phyloP scores from a whole-genome alignment of 768 basidiomycete genomes.

The Auricularia cornea region DNA sequence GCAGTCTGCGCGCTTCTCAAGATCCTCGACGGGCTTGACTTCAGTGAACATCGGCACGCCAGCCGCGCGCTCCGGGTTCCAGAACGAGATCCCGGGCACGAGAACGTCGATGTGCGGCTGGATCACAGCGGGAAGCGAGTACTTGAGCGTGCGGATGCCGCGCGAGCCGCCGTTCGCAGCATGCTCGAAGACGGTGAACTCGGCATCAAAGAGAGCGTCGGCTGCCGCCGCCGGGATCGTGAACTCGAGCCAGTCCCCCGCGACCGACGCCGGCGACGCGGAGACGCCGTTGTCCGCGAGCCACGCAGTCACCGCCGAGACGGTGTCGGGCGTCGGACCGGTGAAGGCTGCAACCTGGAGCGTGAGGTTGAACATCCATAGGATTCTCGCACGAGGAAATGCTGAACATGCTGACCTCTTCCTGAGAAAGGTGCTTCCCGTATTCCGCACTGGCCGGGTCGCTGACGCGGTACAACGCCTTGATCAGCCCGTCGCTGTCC shows the following conservation, averaged over 20 bases:
- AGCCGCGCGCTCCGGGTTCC: no score
- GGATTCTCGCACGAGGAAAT: not conserved
- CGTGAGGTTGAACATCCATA: not conserved
- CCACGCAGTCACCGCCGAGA: slow-evolving; percentile 18
- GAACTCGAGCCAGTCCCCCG: slow-evolving; percentile 24
- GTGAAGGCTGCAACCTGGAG: slow-evolving; percentile 20
- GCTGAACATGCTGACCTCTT: not conserved
- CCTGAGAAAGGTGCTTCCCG: not conserved
- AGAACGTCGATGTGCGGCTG: no score
- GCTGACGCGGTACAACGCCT: not conserved
- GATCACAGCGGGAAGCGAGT: slow-evolving; percentile 15
- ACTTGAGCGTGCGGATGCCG: slow-evolving; percentile 17
- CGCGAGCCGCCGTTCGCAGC: slow-evolving; percentile 12
- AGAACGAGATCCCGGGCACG: no score
- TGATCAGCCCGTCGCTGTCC: not conserved
- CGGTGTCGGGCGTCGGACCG: slow-evolving; percentile 16
- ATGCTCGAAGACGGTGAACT: slow-evolving; percentile 19
- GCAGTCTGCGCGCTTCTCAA: no score
- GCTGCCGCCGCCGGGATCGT: slow-evolving; percentile 19
- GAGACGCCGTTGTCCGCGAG: slow-evolving; percentile 17
- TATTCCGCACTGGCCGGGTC: not conserved
- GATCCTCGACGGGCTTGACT: no score
- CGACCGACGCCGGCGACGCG: slow-evolving; percentile 15
- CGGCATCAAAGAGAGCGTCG: slow-evolving; percentile 21
- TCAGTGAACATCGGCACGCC: no score